Evolutionary conservation across 768 basidiomycete genomes (phyloP), one percentile per base, ranked within the genome.

Genomic region (Lentinula sp.): DNA sequence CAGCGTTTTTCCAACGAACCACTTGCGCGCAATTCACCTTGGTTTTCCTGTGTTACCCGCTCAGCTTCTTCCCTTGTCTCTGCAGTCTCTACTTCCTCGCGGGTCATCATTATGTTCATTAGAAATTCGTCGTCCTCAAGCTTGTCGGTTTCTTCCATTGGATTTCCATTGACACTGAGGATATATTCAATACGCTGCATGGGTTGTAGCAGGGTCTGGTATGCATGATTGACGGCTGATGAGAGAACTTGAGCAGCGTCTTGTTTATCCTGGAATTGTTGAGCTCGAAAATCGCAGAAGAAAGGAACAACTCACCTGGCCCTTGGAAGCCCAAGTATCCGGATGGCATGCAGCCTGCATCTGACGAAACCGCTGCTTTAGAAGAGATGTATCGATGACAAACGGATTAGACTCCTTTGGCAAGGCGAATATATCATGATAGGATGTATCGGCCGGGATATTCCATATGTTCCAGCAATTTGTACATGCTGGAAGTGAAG

Each of bases 271-370:
- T 88, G 61, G 5, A 59, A 15, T 58, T 49, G 15, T 66, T 35
- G 31, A 51, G 32, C 42, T 62, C 53, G 59, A 49, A 16, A 39
- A 5, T 37, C 18, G 39, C 8, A 23, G 8, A 60, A 42, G 6
- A 49, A 53, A 53, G 10, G 49, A 45, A 57, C 72, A 21, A 68
- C 73, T 57, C 64, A 89, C 90, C 62, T 80, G 72, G 60, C 85
- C 84, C 67, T 83, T 80, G 34, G 84, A 81, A 37, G 85, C 81
- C 88, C 91, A 96, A 11, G 85, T 79, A 70, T 98, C 95, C 0
- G 95, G 95, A 75, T 98, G 95, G 56, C 91, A 86, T 21, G 84
- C 75, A 21, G 84, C 79, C 69, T 96, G 95, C 3, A 89, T 83
- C 50, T 80, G 75, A 37, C 89, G 76, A 70, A 93, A 95, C 32